Conservation (phyloP, 2,329 filamentous ascomycete species). For the Aureobasidium sp. region DNA sequence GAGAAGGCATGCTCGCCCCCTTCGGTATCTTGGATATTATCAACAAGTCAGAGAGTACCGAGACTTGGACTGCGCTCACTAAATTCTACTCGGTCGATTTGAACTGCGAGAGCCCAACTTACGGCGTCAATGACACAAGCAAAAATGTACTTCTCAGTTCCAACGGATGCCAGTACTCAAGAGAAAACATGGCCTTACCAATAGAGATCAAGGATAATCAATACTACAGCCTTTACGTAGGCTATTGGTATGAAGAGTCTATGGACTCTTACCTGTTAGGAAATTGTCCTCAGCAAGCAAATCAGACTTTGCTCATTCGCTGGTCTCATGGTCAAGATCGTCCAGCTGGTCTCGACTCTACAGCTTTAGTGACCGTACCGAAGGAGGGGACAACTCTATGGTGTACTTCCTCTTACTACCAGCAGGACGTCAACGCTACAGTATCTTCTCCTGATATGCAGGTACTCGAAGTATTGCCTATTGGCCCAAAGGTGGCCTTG, state of each 20-base stretch:
- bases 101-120: background rate
- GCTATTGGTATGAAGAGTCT: conserved; percentile 10
- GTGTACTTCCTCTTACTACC: conserved; percentile 16
- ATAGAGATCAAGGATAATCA: background rate
- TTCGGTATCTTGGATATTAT: conserved; percentile 29
- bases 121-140: too few relatives aligned
- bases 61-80: conserved; percentile 25
- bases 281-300: background rate
- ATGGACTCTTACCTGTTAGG: conserved; percentile 4
- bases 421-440: conserved; percentile 38
- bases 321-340: background rate
- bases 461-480: conserved; percentile 19
- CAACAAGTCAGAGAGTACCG: background rate
- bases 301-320: conserved; percentile 15
- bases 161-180: background rate
- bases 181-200: background rate
- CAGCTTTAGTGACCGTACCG: too few relatives aligned
- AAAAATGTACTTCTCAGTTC: background rate
- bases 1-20: conserved; percentile 38
- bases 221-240: background rate
- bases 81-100: conserved; percentile 30
- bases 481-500: conserved; percentile 23
- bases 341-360: too few relatives aligned
- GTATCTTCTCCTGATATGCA: conserved; percentile 26
- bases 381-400: conserved; percentile 30